Conservation (phyloP, 2,329 filamentous ascomycete species). For the Penicillium sp. region DNA sequence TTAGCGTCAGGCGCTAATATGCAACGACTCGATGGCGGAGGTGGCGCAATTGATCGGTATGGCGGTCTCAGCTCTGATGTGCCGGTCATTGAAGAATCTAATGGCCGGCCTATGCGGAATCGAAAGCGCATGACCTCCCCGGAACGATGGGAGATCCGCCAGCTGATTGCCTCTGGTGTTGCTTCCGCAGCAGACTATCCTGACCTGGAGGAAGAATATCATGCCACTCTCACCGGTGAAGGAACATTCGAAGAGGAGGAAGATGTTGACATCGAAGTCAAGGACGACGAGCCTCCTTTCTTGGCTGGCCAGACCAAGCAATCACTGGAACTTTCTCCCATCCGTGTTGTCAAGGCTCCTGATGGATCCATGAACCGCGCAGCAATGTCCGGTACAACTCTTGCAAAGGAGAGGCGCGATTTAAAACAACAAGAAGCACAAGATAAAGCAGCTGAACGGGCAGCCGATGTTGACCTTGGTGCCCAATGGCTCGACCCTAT, state of each 20-base stretch:
- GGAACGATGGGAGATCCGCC: constrained; percentile 95
- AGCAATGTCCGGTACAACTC: constrained; percentile 84
- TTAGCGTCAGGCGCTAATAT: constrained; percentile 90
- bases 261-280: constrained; percentile 94
- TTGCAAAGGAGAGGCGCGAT: constrained; percentile 89
- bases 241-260: constrained; percentile 89
- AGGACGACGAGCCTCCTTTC: constrained; percentile 95
- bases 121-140: constrained; percentile 96
- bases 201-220: constrained; percentile 90
- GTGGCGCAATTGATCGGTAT: constrained; percentile 55
- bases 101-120: constrained; percentile 58
- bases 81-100: constrained; percentile 64
- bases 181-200: constrained; percentile 92
- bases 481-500: constrained; percentile 98
- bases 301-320: constrained; percentile 94
- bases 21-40: constrained; percentile 68
- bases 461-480: constrained; percentile 75
- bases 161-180: constrained; percentile 92
- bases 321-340: constrained; percentile 90
- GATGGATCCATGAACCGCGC: constrained; percentile 97
- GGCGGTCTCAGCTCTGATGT: constrained; percentile 54
- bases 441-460: constrained; percentile 71
- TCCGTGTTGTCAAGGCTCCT: constrained; percentile 93
- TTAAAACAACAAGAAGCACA: constrained; percentile 84
- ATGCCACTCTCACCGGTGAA: constrained; percentile 81